phyloP scores from a whole-genome alignment of 2,329 filamentous ascomycete species.

The Penicillium sp. region DNA sequence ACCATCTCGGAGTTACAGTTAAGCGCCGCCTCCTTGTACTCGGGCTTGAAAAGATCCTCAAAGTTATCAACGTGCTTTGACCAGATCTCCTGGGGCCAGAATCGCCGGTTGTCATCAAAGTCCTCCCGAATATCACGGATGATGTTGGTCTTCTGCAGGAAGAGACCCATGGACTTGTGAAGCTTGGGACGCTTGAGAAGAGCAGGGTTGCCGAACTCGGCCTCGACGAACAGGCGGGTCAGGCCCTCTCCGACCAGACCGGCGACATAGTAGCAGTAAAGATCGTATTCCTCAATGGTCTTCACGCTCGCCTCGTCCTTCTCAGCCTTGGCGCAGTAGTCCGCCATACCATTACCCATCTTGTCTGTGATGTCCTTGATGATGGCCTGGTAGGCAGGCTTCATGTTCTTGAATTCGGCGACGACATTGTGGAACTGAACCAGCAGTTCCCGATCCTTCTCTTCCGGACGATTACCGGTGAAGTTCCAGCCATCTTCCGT shows the following conservation, averaged over 20 bases:
- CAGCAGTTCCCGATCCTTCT: slow-evolving; percentile 90
- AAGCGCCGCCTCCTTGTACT: slow-evolving; percentile 73
- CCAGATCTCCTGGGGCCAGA: slow-evolving; percentile 97
- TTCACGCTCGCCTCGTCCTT: slow-evolving; percentile 76
- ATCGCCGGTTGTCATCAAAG: slow-evolving; percentile 78
- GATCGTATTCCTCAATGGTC: slow-evolving; percentile 84
- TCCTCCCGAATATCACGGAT: slow-evolving; percentile 95
- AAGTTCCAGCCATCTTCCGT: slow-evolving; percentile 89
- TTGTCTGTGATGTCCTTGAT: slow-evolving; percentile 89
- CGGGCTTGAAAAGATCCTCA: slow-evolving; percentile 82
- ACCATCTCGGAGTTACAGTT: slow-evolving; percentile 93
- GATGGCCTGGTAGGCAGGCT: slow-evolving; percentile 77
- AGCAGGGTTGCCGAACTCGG: slow-evolving; percentile 79
- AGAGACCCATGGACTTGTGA: slow-evolving; percentile 94
- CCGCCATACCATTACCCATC: slow-evolving; percentile 99
- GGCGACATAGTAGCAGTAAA: slow-evolving; percentile 98
- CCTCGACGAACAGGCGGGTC: slow-evolving; percentile 85
- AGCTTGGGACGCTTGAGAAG: slow-evolving; percentile 75
- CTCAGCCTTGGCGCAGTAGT: slow-evolving; percentile 83
- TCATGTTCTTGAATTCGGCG: slow-evolving; percentile 81
- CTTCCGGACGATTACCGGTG: slow-evolving; percentile 76
- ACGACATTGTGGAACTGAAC: slow-evolving; percentile 90
- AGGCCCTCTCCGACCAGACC: slow-evolving; percentile 94
- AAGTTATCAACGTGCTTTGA: slow-evolving; percentile 89
- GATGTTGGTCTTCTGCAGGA: slow-evolving; percentile 98